These are phyloP conservation scores for Phytophthora crassamura DNA, from an alignment of 352 stramenopile genomes.

Conservation along the genomic window DNA sequence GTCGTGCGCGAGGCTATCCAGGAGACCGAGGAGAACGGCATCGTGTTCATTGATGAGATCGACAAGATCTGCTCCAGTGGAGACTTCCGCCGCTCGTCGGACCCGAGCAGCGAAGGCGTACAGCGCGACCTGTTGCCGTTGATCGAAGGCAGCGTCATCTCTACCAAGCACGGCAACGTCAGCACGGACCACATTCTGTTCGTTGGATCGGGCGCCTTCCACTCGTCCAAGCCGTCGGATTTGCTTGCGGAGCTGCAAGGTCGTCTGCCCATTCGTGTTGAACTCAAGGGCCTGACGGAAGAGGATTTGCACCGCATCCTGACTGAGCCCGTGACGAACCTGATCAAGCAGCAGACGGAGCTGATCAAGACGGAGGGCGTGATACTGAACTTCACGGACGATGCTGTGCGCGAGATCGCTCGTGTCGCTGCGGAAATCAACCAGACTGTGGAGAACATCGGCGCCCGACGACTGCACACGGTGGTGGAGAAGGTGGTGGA, in stretches of 20 bases:
- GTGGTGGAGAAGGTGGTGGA: conserved; percentile 99
- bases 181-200: conserved; percentile 99
- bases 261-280: conserved; percentile 98
- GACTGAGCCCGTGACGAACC: conserved; percentile 98
- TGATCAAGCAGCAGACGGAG: conserved; percentile 98
- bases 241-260: conserved; percentile 98
- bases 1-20: conserved; percentile 85
- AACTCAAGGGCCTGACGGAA: conserved; percentile 98
- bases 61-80: conserved; percentile 99
- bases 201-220: conserved; percentile 97
- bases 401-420: conserved; percentile 98
- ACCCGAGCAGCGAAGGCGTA: conserved; percentile 98
- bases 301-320: conserved; percentile 99
- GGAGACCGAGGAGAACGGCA: conserved; percentile 98
- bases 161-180: conserved; percentile 99
- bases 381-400: conserved; percentile 95
- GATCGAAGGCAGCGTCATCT: conserved; percentile 98
- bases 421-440: conserved; percentile 96
- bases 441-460: conserved; percentile 99
- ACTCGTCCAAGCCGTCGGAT: conserved; percentile 98
- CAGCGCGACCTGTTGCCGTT: conserved; percentile 98
- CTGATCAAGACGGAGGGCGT: conserved; percentile 98
- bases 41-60: conserved; percentile 99
- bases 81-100: conserved; percentile 93
- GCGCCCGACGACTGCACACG: conserved; percentile 97